Conservation (phyloP, 306 rosid species). For the Lupinus albus region DNA sequence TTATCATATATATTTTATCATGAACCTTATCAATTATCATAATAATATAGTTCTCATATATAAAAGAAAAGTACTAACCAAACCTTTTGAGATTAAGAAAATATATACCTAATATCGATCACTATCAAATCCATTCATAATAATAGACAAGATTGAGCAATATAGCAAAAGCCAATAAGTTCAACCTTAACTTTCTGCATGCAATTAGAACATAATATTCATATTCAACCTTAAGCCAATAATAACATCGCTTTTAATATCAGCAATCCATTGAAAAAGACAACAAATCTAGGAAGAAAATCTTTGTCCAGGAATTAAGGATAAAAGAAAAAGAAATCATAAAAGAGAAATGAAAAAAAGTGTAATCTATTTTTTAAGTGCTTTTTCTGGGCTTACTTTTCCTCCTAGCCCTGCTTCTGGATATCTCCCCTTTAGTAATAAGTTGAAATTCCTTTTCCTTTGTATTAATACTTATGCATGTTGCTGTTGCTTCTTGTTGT, state of each 20-base stretch:
- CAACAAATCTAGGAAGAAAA: conserved; percentile 10
- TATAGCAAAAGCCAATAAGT: neutral
- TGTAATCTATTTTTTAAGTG: conserved; percentile 40
- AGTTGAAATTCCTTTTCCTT: conserved; percentile 40
- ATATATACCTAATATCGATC: conserved; percentile 6
- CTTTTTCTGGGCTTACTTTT: conserved; percentile 93
- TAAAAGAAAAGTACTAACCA: too few species aligned
- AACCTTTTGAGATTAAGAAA: too few species aligned
- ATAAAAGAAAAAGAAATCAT: neutral
- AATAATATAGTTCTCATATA: too few species aligned
- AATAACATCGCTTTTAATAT: neutral
- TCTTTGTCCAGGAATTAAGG: neutral
- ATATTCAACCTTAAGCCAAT: too few species aligned
- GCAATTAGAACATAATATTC: neutral
- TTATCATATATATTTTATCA: too few species aligned
- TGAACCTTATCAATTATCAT: too few species aligned
- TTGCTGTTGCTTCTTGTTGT: conserved; percentile 35
- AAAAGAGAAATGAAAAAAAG: neutral
- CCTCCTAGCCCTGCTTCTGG: conserved; percentile 69
- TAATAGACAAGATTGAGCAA: too few species aligned
- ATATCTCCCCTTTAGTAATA: conserved; percentile 43
- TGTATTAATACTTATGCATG: conserved; percentile 21
- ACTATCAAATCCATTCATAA: neutral
- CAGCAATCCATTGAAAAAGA: conserved; percentile 22
- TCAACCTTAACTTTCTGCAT: conserved; percentile 4